Evolutionary conservation across 768 basidiomycete species (phyloP), one percentile per base, ranked within the genome.

Genomic region (Ramaria sp.): DNA sequence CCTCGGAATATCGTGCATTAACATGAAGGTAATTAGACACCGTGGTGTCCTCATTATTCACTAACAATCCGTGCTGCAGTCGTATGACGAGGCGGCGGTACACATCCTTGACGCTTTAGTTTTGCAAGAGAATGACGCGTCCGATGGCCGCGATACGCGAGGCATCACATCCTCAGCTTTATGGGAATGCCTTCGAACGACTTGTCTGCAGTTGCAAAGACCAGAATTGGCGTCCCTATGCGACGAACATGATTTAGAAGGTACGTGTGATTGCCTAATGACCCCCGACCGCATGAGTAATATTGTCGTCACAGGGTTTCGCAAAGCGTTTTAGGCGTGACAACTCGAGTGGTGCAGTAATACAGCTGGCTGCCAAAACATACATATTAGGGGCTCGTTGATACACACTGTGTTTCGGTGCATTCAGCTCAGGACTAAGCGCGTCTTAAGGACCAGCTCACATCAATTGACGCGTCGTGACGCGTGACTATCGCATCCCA

Each of bases 21-120:
- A 91, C 67, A 77, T 97, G 56, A 78, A 80, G 53, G 90, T 92
- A 67, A 57, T 78, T 33, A 7, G 31, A 33, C 19, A 12, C n/a
- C 22, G 24, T 27, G 12, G 22, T 11, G 48, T 9, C 27, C 6
- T 24, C 48, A 30, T 17, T 15, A 10, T 30, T 33, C 7, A 33
- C 17, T 51, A 5, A 20, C 7, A 24, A 24, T 34, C 37, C 30
- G 51, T 41, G 49, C 39, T 57, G 20, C 65, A 92, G 88, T 81
- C 84, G 51, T 92, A 90, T 66, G 82, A 86, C 41, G 89, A 96
- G 65, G 93, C 90, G 0, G 88, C 86, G 12, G 82, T 84, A 20
- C 84, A 99, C 70, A 88, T 96, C 47, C 73, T 97, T 9, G 91
- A 94, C 65, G 93, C 95, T 6, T 77, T 99, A 2, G 76, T 86